phyloP scores from a whole-genome alignment of 192 early-diverging fungal species.

The Phycomyces nitens region DNA sequence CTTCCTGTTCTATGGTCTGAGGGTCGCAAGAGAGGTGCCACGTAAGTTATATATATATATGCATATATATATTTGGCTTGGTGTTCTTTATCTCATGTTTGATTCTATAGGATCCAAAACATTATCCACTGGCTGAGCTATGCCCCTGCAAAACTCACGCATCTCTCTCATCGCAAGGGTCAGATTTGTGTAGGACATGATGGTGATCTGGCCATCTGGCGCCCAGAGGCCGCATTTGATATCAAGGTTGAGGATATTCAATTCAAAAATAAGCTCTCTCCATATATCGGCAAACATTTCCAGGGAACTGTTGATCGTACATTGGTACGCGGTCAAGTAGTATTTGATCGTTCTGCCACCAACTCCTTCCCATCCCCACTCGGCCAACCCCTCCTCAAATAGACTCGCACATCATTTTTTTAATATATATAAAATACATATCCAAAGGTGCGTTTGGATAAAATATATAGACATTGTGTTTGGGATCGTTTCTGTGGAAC shows the following conservation, averaged over 20 bases:
- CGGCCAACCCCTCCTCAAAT: slow-evolving; percentile 12
- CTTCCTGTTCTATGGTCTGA: slow-evolving; percentile 77
- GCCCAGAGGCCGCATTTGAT: slow-evolving; percentile 58
- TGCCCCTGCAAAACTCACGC: slow-evolving; percentile 59
- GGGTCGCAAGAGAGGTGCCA: slow-evolving; percentile 60
- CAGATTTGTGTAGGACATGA: slow-evolving; percentile 64
- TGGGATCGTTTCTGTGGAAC: slow-evolving; percentile 40
- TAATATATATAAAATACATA: neutral
- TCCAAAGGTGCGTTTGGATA: neutral
- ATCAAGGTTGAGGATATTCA: slow-evolving; percentile 56
- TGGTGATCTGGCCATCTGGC: slow-evolving; percentile 80
- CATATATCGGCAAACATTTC: slow-evolving; percentile 61
- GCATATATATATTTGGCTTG: neutral
- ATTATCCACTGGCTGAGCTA: slow-evolving; percentile 57
- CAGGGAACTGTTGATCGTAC: slow-evolving; percentile 68
- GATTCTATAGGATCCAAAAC: slow-evolving; percentile 27
- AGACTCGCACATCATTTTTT: neutral
- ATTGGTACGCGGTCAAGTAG: slow-evolving; percentile 62
- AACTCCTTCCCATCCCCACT: slow-evolving; percentile 15
- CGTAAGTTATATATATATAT: slow-evolving; percentile 25
- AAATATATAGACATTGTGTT: slow-evolving; percentile 22
- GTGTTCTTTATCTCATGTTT: neutral
- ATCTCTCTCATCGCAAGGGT: slow-evolving; percentile 64
- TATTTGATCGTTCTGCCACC: slow-evolving; percentile 21
- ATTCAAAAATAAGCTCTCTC: slow-evolving; percentile 80